These are phyloP conservation scores for Pulveroboletus frians DNA, from an alignment of 768 basidiomycete species.

Conservation along the genomic window DNA sequence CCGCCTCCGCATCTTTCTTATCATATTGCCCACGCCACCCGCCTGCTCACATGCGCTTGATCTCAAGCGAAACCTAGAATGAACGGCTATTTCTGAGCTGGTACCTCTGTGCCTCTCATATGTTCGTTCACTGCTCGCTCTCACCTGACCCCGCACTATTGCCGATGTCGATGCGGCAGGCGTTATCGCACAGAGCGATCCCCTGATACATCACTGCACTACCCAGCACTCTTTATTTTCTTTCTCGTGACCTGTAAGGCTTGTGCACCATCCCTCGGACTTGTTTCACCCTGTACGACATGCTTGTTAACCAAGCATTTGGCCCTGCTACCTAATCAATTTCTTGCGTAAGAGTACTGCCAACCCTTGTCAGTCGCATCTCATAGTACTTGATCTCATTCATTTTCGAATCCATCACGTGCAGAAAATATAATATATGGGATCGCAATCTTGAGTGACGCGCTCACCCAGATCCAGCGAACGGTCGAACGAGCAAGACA, in stretches of 20 bases:
- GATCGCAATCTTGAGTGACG: no score
- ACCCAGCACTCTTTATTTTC: background rate
- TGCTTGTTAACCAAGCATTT: conserved; percentile 3
- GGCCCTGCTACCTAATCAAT: conserved; percentile 16
- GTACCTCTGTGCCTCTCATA: background rate
- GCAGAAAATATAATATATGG: background rate
- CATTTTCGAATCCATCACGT: background rate
- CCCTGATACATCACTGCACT: background rate
- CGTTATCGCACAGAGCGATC: background rate
- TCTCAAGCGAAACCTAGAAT: conserved; percentile 11
- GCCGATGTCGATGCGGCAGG: conserved; percentile 1
- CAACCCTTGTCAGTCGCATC: conserved; percentile 3
- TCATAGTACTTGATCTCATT: background rate
- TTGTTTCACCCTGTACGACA: conserved; percentile 16
- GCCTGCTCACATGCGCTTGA: background rate
- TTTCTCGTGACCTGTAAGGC: background rate
- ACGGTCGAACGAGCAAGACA: no score
- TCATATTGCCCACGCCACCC: conserved; percentile 3
- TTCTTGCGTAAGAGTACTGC: conserved; percentile 15
- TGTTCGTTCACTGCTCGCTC: background rate
- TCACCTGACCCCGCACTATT: conserved; percentile 3
- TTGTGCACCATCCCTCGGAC: background rate
- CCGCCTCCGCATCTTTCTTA: background rate
- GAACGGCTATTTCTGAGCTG: conserved; percentile 3
- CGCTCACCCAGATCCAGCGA: background rate